A percentile compares a stretch with the other conserved stretches of the same genome.
These are phyloP conservation scores for Trichoderma atroviride DNA, from an alignment of 2,329 filamentous ascomycete genomes.

Conservation along the genomic window DNA sequence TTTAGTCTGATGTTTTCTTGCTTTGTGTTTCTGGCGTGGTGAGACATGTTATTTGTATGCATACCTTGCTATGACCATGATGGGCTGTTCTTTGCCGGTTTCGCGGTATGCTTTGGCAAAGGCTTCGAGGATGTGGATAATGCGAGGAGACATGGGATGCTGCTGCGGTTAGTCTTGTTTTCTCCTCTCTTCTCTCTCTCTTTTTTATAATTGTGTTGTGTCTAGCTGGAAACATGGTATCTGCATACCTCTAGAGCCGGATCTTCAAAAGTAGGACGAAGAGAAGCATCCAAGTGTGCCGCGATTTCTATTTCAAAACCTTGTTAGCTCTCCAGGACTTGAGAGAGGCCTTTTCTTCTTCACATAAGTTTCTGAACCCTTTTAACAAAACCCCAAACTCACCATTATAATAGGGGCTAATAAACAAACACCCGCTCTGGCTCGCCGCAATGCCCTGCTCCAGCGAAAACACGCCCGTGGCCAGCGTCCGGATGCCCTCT, in stretches of 20 bases:
- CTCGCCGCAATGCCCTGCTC: conserved; percentile 34
- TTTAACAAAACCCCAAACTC: background rate
- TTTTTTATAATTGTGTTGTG: background rate
- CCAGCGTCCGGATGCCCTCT: conserved; percentile 33
- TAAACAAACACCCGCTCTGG: conserved; percentile 32
- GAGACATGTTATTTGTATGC: too few species aligned
- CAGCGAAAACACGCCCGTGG: conserved; percentile 32
- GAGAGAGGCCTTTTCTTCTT: background rate
- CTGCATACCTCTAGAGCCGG: conserved; percentile 29
- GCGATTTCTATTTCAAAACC: conserved; percentile 27
- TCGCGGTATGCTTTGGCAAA: conserved; percentile 26
- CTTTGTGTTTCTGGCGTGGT: too few species aligned
- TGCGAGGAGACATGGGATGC: conserved; percentile 30
- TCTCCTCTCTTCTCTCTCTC: background rate
- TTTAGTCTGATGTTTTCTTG: background rate
- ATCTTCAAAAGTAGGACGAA: conserved; percentile 25
- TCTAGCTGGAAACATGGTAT: background rate
- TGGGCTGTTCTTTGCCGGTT: conserved; percentile 30
- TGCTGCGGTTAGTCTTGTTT: background rate
- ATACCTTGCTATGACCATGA: conserved; percentile 31
- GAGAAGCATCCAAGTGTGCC: conserved; percentile 29
- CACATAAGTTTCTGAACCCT: background rate
- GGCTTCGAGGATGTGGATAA: conserved; percentile 30
- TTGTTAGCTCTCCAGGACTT: background rate
- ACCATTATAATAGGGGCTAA: conserved; percentile 34